Evolutionary conservation across 83 land plant genomes (phyloP).

Genomic region (Diphasiastrum complanatum): DNA sequence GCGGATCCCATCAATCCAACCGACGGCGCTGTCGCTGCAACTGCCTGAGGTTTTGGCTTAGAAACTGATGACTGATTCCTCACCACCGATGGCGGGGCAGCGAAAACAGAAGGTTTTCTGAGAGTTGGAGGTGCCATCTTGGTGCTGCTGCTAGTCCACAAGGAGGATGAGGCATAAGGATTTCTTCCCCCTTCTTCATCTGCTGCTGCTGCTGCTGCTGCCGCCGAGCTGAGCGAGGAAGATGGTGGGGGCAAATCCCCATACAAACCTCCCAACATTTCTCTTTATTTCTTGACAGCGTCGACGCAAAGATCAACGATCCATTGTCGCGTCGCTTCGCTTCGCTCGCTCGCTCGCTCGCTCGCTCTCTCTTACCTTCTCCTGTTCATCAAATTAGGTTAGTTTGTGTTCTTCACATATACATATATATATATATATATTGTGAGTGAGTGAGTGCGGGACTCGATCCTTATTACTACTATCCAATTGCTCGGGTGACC

Average conservation of each 20-base stretch:
- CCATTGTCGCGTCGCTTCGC: too few species aligned
- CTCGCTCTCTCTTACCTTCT: too few species aligned
- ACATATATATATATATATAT: too few species aligned
- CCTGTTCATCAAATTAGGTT: too few species aligned
- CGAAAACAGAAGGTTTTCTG: slow-evolving; percentile 57
- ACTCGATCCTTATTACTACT: too few species aligned
- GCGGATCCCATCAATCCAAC: slow-evolving; percentile 3
- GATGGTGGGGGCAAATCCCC: slow-evolving; percentile 95
- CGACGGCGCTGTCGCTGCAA: not conserved
- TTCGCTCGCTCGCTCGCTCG: too few species aligned
- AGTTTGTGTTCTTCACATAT: too few species aligned
- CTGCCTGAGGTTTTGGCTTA: slow-evolving; percentile 27
- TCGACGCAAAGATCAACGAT: too few species aligned
- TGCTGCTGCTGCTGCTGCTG: slow-evolving; percentile 27
- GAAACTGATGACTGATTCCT: slow-evolving; percentile 39
- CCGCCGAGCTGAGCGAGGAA: slow-evolving; percentile 39
- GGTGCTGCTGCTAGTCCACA: slow-evolving; percentile 61
- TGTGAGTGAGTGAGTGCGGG: too few species aligned
- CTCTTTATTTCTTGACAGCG: too few species aligned
- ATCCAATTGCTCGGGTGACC: too few species aligned
- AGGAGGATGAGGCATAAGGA: slow-evolving; percentile 17
- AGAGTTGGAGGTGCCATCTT: slow-evolving; percentile 83
- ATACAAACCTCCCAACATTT: slow-evolving; percentile 90
- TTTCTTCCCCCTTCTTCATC: slow-evolving; percentile 10
- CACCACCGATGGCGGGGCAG: slow-evolving; percentile 65